A percentile compares a stretch with the other conserved stretches of the same genome.
Conservation (phyloP, 306 rosid species). For the Vigna trinervia region DNA sequence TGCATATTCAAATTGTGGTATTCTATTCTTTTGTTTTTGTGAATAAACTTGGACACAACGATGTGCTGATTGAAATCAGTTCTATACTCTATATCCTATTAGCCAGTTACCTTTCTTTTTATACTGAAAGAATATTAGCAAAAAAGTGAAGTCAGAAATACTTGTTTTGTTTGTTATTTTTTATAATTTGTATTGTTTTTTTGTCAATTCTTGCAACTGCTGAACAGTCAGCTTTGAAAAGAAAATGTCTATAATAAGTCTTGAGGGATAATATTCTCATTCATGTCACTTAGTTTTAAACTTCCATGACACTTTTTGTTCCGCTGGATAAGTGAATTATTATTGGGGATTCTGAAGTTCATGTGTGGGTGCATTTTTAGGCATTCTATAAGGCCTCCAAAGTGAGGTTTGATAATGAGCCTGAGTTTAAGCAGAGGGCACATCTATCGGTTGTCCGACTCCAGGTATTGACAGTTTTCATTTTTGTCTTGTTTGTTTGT, state of each 20-base stretch:
- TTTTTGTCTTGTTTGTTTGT: background rate
- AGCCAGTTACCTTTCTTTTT: background rate
- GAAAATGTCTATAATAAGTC: conserved; percentile 1
- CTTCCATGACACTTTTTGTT: too few relatives aligned
- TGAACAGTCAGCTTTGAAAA: conserved; percentile 28
- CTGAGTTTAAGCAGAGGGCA: conserved; percentile 85
- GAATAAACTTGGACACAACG: background rate
- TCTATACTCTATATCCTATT: background rate
- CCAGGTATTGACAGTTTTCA: conserved; percentile 57
- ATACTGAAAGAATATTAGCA: background rate
- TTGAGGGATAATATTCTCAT: background rate
- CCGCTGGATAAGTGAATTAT: background rate
- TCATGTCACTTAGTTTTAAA: too few relatives aligned
- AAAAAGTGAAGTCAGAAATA: background rate
- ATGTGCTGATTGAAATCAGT: background rate
- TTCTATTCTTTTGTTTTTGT: background rate
- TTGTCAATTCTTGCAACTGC: conserved; percentile 12
- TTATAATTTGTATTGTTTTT: conserved; percentile 2
- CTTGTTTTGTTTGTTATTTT: conserved; percentile 24
- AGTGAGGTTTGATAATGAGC: conserved; percentile 80
- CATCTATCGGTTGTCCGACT: conserved; percentile 88
- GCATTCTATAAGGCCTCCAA: conserved; percentile 89
- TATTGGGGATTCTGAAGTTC: conserved; percentile 12
- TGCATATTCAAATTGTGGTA: background rate
- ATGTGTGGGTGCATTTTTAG: conserved; percentile 49